Conservation (phyloP, 345 rosid species). For the Brassica nigra region DNA sequence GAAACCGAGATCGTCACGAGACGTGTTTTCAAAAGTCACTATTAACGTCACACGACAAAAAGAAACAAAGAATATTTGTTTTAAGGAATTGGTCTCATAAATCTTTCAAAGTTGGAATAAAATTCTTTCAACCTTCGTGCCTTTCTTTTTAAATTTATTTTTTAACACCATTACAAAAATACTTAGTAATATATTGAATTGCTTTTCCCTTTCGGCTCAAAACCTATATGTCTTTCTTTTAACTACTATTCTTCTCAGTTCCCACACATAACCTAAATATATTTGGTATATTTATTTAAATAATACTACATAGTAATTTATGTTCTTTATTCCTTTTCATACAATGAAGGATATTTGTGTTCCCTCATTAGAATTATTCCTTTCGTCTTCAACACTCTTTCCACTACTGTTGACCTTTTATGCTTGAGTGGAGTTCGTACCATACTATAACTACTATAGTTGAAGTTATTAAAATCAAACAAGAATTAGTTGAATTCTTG, state of each 20-base stretch:
- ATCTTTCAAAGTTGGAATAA: not conserved
- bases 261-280: conserved; percentile 3
- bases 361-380: conserved; percentile 22
- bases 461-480: not conserved
- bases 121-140: conserved; percentile 14
- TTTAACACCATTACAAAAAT: not conserved
- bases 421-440: conserved; percentile 17
- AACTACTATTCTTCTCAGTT: conserved; percentile 24
- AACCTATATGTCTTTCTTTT: conserved; percentile 30
- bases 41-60: conserved; percentile 17
- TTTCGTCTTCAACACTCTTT: conserved; percentile 33
- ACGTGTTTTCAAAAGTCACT: conserved; percentile 30
- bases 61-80: conserved; percentile 22
- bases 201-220: conserved; percentile 31
- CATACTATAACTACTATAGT: conserved; percentile 5
- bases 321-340: conserved; percentile 26
- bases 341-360: conserved; percentile 18
- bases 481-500: not conserved
- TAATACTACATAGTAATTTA: not conserved
- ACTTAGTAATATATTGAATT: conserved; percentile 2
- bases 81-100: not conserved
- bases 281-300: not conserved
- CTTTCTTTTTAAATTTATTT: not conserved
- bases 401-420: conserved; percentile 26
- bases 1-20: conserved; percentile 33